These are phyloP conservation scores for Blastomyces emzantsi DNA, from an alignment of 2,329 filamentous ascomycete species.

Conservation along the genomic window DNA sequence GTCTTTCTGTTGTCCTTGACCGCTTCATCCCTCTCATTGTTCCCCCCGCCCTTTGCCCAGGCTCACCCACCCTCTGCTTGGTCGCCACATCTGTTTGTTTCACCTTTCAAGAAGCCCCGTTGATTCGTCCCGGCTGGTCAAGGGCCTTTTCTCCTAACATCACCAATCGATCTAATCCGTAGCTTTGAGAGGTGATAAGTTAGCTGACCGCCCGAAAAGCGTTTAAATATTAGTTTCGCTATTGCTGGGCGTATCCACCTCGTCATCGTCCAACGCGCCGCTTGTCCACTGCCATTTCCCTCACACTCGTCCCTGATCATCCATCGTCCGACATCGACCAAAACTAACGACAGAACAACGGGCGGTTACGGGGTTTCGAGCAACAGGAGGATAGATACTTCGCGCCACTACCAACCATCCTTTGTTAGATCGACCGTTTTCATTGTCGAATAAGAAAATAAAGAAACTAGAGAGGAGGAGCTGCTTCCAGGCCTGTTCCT, in stretches of 20 bases:
- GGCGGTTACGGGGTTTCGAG: background rate
- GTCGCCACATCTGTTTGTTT: background rate
- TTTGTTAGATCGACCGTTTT: background rate
- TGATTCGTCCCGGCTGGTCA: background rate
- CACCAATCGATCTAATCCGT: background rate
- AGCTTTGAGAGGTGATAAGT: background rate
- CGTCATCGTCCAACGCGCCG: background rate
- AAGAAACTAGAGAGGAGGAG: background rate
- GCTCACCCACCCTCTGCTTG: background rate
- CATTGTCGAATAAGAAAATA: background rate
- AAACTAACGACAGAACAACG: background rate
- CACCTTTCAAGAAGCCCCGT: background rate
- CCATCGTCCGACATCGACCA: background rate
- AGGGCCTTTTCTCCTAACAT: background rate
- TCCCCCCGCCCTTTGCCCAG: background rate
- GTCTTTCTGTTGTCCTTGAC: background rate
- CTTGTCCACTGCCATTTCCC: no score
- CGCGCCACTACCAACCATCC: background rate
- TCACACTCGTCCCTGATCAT: slow-evolving; percentile 1
- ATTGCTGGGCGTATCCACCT: background rate
- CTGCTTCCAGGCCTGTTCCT: background rate
- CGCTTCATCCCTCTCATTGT: background rate
- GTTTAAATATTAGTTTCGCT: background rate
- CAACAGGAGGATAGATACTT: no score
- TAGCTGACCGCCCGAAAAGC: background rate